These are phyloP conservation scores for Phalaenopsis aphrodite DNA, from an alignment of 106 monocot genomes.

Conservation along the genomic window DNA sequence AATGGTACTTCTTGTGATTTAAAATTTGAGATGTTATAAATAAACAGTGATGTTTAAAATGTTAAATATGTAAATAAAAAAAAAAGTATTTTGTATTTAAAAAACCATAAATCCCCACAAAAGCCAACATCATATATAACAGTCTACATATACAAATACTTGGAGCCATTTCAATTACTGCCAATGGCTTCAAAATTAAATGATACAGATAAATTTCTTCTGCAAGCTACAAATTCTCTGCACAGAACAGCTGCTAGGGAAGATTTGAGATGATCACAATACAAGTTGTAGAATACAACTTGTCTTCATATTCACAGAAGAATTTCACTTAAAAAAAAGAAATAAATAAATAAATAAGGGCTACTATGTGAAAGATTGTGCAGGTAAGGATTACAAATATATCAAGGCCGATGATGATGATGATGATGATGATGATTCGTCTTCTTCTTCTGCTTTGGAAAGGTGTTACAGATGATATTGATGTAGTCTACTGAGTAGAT, in stretches of 20 bases:
- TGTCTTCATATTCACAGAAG: background rate
- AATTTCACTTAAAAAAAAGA: conserved; percentile 39
- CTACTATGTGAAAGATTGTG: background rate
- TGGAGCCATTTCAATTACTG: too few relatives aligned
- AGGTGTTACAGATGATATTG: background rate
- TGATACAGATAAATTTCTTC: background rate
- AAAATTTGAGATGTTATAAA: too few relatives aligned
- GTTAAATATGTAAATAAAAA: too few relatives aligned
- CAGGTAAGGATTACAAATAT: background rate
- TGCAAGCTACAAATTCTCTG: background rate
- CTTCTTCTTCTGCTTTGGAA: background rate
- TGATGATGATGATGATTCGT: too few relatives aligned
- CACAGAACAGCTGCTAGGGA: background rate
- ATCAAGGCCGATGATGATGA: background rate
- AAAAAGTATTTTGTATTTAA: too few relatives aligned
- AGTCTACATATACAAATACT: too few relatives aligned
- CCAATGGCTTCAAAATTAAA: too few relatives aligned
- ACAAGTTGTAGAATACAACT: background rate
- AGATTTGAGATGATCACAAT: background rate
- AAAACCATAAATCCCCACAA: too few relatives aligned
- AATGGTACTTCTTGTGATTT: too few relatives aligned
- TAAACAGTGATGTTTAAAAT: too few relatives aligned
- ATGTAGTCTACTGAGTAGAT: background rate
- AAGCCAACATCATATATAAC: too few relatives aligned
- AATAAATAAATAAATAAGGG: background rate